These are phyloP conservation scores for Tricholoma furcatifolium DNA, from an alignment of 768 basidiomycete genomes.

Conservation along the genomic window DNA sequence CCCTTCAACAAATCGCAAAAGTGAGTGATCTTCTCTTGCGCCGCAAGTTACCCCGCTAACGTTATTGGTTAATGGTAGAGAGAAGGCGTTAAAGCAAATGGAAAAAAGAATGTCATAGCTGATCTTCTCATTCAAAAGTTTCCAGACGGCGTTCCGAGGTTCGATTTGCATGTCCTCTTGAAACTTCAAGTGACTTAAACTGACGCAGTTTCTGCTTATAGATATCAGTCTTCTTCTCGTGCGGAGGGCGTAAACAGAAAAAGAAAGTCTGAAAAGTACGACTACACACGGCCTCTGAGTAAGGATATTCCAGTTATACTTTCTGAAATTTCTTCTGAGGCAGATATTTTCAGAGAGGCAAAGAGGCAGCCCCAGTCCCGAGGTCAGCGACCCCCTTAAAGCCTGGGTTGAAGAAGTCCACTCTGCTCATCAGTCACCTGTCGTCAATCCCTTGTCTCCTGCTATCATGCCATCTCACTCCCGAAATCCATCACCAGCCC, in stretches of 20 bases:
- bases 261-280: neutral
- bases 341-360: neutral
- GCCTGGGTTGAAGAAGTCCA: neutral
- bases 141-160: conserved; percentile 17
- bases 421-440: neutral
- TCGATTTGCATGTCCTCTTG: neutral
- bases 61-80: conserved; percentile 11
- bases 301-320: neutral
- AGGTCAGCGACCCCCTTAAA: neutral
- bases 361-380: neutral
- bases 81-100: conserved; percentile 22
- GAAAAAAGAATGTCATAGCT: conserved; percentile 18
- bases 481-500: neutral
- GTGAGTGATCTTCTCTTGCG: conserved; percentile 3
- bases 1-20: conserved; percentile 20
- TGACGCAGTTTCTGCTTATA: neutral
- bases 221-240: neutral
- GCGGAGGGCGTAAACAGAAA: neutral
- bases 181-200: neutral
- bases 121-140: conserved; percentile 14
- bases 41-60: neutral
- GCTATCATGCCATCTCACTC: neutral
- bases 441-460: neutral
- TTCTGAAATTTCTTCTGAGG: neutral
- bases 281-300: neutral